Evolutionary conservation across 2,329 filamentous ascomycete genomes (phyloP).

Genomic region (Talaromyces sp.): DNA sequence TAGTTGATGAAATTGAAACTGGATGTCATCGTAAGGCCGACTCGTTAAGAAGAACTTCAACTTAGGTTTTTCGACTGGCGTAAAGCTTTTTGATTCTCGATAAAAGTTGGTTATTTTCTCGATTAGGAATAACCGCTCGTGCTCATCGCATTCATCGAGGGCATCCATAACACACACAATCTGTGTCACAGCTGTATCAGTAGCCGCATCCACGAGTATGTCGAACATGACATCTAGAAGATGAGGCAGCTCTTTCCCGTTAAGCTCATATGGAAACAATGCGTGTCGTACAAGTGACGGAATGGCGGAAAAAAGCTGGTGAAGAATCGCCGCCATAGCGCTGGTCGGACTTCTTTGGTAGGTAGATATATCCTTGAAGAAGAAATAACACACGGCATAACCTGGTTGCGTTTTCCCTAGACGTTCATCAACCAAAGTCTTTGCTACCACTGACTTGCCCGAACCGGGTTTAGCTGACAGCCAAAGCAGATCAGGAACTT

Average conservation of each 20-base stretch:
- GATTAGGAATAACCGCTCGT: constrained; percentile 19
- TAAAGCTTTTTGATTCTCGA: not conserved
- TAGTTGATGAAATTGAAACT: constrained; percentile 4
- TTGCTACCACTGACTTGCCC: constrained; percentile 44
- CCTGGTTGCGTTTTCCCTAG: constrained; percentile 21
- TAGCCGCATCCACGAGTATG: constrained; percentile 1
- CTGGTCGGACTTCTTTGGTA: constrained; percentile 5
- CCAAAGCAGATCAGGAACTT: not conserved
- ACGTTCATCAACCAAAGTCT: constrained; percentile 32
- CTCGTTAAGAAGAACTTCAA: constrained; percentile 33
- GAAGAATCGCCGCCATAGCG: constrained; percentile 35
- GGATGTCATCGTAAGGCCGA: constrained; percentile 15
- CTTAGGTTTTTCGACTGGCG: not conserved
- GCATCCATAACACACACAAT: constrained; percentile 38
- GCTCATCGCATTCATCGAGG: constrained; percentile 35
- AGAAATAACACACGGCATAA: constrained; percentile 40
- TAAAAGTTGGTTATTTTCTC: constrained; percentile 6
- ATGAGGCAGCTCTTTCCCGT: constrained; percentile 15
- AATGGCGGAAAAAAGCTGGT: constrained; percentile 29
- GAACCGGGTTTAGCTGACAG: constrained; percentile 40
- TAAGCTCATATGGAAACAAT: constrained; percentile 19
- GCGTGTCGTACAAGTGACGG: constrained; percentile 21
- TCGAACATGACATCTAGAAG: not conserved
- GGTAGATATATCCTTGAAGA: constrained; percentile 39
- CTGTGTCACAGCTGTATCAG: constrained; percentile 14